These are phyloP conservation scores for Bertia moriformis DNA, from an alignment of 2,329 filamentous ascomycete species.

Conservation along the genomic window DNA sequence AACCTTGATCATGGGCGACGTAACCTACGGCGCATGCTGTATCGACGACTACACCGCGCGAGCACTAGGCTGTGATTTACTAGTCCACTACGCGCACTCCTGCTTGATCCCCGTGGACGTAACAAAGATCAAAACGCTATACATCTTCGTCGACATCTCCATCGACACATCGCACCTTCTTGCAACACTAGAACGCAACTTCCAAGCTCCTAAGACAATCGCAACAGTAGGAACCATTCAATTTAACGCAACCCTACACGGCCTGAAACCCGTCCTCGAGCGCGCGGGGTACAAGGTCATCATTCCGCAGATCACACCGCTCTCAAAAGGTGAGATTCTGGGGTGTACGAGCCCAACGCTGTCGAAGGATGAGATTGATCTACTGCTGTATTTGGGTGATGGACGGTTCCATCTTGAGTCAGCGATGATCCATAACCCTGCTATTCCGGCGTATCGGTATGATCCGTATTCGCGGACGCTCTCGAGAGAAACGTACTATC, in stretches of 20 bases:
- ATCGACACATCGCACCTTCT: constrained; percentile 84
- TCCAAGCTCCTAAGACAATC: constrained; percentile 69
- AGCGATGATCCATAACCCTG: constrained; percentile 97
- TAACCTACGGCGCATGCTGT: constrained; percentile 95
- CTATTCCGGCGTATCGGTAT: constrained; percentile 82
- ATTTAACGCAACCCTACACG: constrained; percentile 94
- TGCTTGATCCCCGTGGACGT: constrained; percentile 93
- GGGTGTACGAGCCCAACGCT: constrained; percentile 86
- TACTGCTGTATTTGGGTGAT: constrained; percentile 80
- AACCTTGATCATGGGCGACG: constrained; percentile 96
- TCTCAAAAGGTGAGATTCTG: constrained; percentile 89
- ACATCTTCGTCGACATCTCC: constrained; percentile 95
- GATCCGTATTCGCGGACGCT: constrained; percentile 89
- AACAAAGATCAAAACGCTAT: constrained; percentile 90
- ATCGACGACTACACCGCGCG: constrained; percentile 96
- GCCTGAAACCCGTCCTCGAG: constrained; percentile 63
- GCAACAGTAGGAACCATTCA: constrained; percentile 95
- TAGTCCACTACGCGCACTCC: constrained; percentile 94
- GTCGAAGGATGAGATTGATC: constrained; percentile 38
- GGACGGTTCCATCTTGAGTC: constrained; percentile 92
- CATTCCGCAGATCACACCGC: constrained; percentile 79
- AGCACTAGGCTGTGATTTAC: constrained; percentile 80
- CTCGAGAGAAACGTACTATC: constrained; percentile 81
- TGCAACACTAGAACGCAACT: constrained; percentile 77
- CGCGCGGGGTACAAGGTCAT: constrained; percentile 72